Conservation (phyloP, 169 alveolate species). For the Theileria luwenshuni region DNA sequence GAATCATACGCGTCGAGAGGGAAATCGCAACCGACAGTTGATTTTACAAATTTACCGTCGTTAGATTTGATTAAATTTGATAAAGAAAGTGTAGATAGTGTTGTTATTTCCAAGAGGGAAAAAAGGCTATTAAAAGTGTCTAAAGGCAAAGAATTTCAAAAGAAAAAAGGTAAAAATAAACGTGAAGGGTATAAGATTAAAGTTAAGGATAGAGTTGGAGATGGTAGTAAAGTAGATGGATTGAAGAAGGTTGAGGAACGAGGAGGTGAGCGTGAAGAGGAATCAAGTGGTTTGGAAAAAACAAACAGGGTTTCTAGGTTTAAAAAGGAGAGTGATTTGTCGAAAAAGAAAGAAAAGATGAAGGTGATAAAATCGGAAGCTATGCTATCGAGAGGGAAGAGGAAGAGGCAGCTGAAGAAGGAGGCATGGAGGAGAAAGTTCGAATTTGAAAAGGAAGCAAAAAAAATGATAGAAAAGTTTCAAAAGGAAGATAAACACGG, state of each 20-base stretch:
- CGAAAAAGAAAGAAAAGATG: not conserved
- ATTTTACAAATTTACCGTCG: slow-evolving; percentile 34
- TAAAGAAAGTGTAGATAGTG: not conserved
- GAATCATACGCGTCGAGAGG: slow-evolving; percentile 62
- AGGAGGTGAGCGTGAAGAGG: not conserved
- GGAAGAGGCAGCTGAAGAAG: slow-evolving; percentile 61
- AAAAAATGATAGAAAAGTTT: slow-evolving; percentile 41
- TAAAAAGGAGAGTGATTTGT: not conserved
- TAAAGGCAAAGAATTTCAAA: not conserved
- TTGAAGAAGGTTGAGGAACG: not conserved
- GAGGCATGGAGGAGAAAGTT: slow-evolving; percentile 58
- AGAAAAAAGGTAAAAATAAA: not conserved
- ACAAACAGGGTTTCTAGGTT: not conserved
- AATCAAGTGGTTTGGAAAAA: not conserved
- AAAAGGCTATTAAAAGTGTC: not conserved
- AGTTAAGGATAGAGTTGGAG: not conserved
- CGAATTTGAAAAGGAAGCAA: slow-evolving; percentile 55
- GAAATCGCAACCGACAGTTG: slow-evolving; percentile 55
- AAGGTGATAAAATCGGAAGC: slow-evolving; percentile 9
- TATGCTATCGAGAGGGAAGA: slow-evolving; percentile 50
- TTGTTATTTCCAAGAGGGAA: not conserved
- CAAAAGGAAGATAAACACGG: slow-evolving; percentile 61
- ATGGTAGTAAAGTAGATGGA: not conserved
- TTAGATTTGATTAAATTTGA: not conserved
- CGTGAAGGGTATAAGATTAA: slow-evolving; percentile 8